These are phyloP conservation scores for Fraxinus ornus DNA, from an alignment of 305 asterid species.

Conservation along the genomic window DNA sequence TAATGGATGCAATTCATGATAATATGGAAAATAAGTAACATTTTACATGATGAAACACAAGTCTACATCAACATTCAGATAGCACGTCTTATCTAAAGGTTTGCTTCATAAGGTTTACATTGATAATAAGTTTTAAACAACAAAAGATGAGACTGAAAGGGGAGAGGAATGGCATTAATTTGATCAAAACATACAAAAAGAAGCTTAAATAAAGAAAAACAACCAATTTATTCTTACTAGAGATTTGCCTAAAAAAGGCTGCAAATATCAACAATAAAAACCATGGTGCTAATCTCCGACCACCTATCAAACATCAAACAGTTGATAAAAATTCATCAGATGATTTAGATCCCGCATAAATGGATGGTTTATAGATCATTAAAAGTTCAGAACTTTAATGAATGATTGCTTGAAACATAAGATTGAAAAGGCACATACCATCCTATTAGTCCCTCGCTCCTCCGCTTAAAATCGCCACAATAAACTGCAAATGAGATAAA, in stretches of 20 bases:
- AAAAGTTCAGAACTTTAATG: neutral
- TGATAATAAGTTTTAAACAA: neutral
- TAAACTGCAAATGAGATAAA: slow-evolving; percentile 35
- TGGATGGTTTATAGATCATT: neutral
- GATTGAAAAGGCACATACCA: slow-evolving; percentile 34
- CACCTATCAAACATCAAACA: slow-evolving; percentile 40
- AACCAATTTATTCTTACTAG: slow-evolving; percentile 38
- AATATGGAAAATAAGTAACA: neutral
- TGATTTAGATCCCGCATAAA: neutral
- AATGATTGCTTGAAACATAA: neutral
- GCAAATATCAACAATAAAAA: slow-evolving; percentile 40
- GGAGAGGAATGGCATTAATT: neutral
- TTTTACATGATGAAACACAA: neutral
- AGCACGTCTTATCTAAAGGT: neutral
- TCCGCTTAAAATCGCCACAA: slow-evolving; percentile 73
- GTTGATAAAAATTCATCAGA: neutral
- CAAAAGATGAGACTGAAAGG: neutral
- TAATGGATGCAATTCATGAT: neutral
- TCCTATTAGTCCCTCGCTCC: slow-evolving; percentile 71
- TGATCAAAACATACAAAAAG: neutral
- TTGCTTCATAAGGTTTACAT: neutral
- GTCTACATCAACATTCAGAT: neutral
- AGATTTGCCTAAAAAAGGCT: slow-evolving; percentile 34
- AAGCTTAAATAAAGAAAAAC: neutral
- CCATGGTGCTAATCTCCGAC: slow-evolving; percentile 66